Base-by-base conservation (phyloP, 2,329 filamentous ascomycete species). In the Cryphonectria japonica region DNA sequence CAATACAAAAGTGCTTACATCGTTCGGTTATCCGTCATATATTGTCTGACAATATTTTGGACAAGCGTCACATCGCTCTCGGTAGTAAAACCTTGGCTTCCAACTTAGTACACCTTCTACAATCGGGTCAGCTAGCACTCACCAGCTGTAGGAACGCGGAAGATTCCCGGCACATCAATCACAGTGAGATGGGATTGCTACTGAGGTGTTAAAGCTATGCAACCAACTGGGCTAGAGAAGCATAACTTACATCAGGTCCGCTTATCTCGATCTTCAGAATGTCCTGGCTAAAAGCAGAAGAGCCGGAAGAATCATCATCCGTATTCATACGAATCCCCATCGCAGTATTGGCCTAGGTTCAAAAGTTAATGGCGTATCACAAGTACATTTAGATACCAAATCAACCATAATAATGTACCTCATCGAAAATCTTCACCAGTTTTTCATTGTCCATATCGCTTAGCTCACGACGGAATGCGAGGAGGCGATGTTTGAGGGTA, bases 131-230 rank as follows among this genome's bases (percentile, higher is more conserved):
- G 54, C 54, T 34, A 26, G 29, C 13, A 26, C 50, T 34, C 7
- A 59, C 54, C 54, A 32, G 77, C 73, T 0, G 79, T 82, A 5
- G 81, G 73, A 0, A 76, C 76, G 8, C 82, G 80, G 70, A 88
- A 87, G n/a, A 87, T 84, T 0, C 86, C 86, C 0, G 86, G 86
- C 0, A 88, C 84, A 26, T 88, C 86, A 7, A 87, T 87, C 7
- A 88, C 79, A 0, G 85, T 88, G 8, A 88, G 79, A 19, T 87
- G 82, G 2, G 83, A 74, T 80, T 83, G 78, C 0, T 81, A 5
- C 34, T 32, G 13, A 32, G 2, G 11, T 9, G 16, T 4, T 29
- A 13, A 59, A 16, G n/a, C 54, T 32, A 16, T 1, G 54, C 11
- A 5, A 19, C 26, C 26, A 59, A 59, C 9, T 2, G 2, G 3